Evolutionary conservation across 768 basidiomycete species (phyloP), one percentile per base, ranked within the genome.

Genomic region (Suillus lakei): DNA sequence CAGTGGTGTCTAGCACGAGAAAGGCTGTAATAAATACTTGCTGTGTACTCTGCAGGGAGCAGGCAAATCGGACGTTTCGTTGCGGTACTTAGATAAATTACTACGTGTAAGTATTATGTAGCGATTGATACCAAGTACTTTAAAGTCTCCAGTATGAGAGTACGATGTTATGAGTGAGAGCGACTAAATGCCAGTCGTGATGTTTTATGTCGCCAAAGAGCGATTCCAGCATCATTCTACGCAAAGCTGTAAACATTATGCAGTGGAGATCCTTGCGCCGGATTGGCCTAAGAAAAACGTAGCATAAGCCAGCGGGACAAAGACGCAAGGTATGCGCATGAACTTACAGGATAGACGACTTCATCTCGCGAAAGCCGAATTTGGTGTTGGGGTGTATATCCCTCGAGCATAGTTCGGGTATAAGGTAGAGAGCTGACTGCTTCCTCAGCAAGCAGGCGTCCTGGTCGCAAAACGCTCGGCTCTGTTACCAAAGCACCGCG

Each of bases 201-300:
- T 26, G n/a, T 26, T 1, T 15, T 15, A 2, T 15, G 3, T 48
- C 2, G 23, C 48, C 7, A 50, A 12, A 13, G 13, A 26, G 23
- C 23, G 6, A 18, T 28, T 28, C 28, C 15, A 51, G 15, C 15
- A 18, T 9, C 9, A 16, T 28, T 16, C 28, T 28, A 51, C 4
- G 8, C 28, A 51, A 51, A 51, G 28, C 28, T 51, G 28, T 51
- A 51, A 30, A 51, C 50, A 51, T 51, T 51, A 51, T 51, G 50
- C 50, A 51, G 16, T 2, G 15, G 50, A 51, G 23, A 28, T 51
- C 26, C 50, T 28, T 51, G 50, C 28, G 8, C 26, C 16, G 28
- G 50, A 51, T 51, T 18, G 1, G 50, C 50, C 50, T 51, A 18
- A 48, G 23, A 9, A 28, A 51, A 51, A 30, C 15, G 28, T 9